phyloP scores from a whole-genome alignment of 192 early-diverging fungal species.

The Rhizophagus prolifer region DNA sequence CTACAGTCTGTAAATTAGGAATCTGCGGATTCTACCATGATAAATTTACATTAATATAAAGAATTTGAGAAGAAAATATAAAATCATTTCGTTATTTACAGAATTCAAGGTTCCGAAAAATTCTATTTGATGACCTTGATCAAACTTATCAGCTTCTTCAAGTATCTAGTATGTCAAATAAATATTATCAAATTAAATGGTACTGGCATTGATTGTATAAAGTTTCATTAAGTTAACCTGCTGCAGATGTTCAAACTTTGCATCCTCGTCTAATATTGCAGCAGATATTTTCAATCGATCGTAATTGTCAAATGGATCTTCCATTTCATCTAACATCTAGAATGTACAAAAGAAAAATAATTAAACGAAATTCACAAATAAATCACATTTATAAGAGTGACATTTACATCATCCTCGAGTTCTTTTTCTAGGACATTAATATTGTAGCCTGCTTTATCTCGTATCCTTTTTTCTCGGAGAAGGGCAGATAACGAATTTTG shows the following conservation, averaged over 20 bases:
- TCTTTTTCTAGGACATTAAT: not conserved
- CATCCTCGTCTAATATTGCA: slow-evolving; percentile 4
- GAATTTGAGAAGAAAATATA: not conserved
- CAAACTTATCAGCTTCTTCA: not conserved
- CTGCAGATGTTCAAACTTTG: slow-evolving; percentile 8
- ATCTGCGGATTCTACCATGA: not conserved
- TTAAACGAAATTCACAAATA: not conserved
- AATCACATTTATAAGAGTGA: not conserved
- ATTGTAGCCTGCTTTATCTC: slow-evolving; percentile 21
- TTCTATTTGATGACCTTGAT: slow-evolving; percentile 7
- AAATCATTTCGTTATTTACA: not conserved
- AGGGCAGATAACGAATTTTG: slow-evolving; percentile 19
- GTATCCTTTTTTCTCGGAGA: slow-evolving; percentile 18
- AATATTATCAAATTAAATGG: not conserved
- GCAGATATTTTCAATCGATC: slow-evolving; percentile 13
- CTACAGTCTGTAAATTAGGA: not conserved
- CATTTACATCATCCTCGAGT: not conserved
- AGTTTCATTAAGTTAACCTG: not conserved
- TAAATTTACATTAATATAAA: not conserved
- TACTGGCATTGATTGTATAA: not conserved
- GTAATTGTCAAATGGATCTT: slow-evolving; percentile 8
- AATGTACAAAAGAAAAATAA: not conserved
- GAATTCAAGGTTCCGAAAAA: not conserved
- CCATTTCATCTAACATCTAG: not conserved
- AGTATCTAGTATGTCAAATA: slow-evolving; percentile 4